These are phyloP conservation scores for Solanum megistacrolobum DNA, from an alignment of 257 asterid species.

Conservation along the genomic window DNA sequence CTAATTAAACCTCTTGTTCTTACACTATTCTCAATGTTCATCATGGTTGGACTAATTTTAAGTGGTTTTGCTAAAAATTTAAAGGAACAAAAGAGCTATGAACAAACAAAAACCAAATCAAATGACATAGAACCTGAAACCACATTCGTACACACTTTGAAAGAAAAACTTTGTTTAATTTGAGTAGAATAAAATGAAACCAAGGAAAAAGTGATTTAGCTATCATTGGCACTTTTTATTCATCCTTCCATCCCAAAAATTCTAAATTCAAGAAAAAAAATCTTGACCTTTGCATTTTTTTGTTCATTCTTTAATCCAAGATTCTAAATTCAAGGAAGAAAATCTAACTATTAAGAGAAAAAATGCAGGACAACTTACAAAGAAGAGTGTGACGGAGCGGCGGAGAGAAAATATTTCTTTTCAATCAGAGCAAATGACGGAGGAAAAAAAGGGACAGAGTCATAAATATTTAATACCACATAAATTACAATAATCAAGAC, in stretches of 20 bases:
- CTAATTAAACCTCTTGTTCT: too few relatives aligned
- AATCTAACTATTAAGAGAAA: background rate
- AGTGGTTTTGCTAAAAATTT: background rate
- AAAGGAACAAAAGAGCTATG: background rate
- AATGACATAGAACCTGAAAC: background rate
- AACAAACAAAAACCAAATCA: background rate
- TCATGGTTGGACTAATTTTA: background rate
- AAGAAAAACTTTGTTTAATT: too few relatives aligned
- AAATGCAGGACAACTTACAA: background rate
- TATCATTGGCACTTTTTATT: background rate
- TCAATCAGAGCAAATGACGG: background rate
- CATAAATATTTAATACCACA: background rate
- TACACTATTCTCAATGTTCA: too few relatives aligned
- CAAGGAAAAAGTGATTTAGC: background rate
- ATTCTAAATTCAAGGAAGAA: background rate
- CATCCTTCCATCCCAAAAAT: background rate
- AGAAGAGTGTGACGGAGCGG: background rate
- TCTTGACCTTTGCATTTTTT: background rate
- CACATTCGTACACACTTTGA: background rate
- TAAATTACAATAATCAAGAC: background rate
- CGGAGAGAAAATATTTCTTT: background rate
- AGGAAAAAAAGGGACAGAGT: background rate
- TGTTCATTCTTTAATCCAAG: background rate
- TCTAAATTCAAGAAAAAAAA: background rate
- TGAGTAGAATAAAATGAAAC: background rate